phyloP scores from a whole-genome alignment of 2,329 filamentous ascomycete genomes.

The Alternaria sp. region DNA sequence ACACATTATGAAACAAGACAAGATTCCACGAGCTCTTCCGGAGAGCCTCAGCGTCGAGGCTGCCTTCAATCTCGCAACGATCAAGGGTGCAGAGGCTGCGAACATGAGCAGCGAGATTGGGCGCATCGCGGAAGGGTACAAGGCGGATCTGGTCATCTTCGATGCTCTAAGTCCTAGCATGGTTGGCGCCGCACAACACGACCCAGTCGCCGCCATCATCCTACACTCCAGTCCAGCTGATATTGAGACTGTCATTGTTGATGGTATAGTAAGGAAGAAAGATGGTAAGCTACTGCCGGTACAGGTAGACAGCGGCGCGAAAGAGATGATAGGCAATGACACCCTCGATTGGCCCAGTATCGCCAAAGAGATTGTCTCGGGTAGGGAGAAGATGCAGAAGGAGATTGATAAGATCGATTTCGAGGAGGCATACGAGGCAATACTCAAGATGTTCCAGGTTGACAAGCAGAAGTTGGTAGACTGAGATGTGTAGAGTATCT shows the following conservation, averaged over 20 bases:
- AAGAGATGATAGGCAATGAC: conserved; percentile 12
- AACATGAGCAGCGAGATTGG: conserved; percentile 54
- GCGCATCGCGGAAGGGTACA: conserved; percentile 54
- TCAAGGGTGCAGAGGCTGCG: conserved; percentile 54
- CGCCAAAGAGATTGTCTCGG: conserved; percentile 37
- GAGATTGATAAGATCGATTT: conserved; percentile 42
- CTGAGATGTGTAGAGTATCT: neutral
- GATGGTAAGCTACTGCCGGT: conserved; percentile 39
- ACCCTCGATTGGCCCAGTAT: conserved; percentile 41
- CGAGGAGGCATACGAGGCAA: conserved; percentile 11
- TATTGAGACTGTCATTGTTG: conserved; percentile 54
- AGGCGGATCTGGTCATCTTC: conserved; percentile 59
- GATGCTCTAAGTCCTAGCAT: conserved; percentile 51
- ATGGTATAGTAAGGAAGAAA: conserved; percentile 51
- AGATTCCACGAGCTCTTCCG: conserved; percentile 55
- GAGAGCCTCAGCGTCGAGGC: conserved; percentile 52
- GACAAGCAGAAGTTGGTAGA: neutral
- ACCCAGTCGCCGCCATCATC: conserved; percentile 54
- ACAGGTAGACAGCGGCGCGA: conserved; percentile 26
- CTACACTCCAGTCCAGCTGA: conserved; percentile 51
- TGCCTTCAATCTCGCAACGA: conserved; percentile 58
- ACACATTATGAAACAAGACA: conserved; percentile 51
- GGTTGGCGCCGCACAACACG: conserved; percentile 50
- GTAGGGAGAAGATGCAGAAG: conserved; percentile 36
- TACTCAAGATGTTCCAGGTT: neutral